Percentiles rank a stretch among this genome's conserved stretches.
phyloP scores from a whole-genome alignment of 805 yeast species.

The Candida yuanshanica region DNA sequence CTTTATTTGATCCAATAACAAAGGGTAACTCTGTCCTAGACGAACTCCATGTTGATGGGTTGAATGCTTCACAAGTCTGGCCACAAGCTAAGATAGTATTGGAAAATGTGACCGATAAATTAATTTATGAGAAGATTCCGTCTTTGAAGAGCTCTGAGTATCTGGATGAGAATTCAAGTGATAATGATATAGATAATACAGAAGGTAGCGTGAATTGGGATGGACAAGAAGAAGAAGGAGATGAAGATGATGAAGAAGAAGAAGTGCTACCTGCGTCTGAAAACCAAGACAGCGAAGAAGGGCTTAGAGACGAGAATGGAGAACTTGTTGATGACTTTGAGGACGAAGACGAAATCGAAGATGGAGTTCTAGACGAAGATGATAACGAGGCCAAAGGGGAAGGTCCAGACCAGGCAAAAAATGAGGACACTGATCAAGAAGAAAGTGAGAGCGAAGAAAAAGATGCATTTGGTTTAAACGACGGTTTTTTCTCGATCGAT shows the following conservation, averaged over 20 bases:
- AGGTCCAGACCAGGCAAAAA: constrained; percentile 24
- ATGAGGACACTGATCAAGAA: constrained; percentile 27
- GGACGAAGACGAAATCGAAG: constrained; percentile 11
- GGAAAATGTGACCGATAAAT: constrained; percentile 66
- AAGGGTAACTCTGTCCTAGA: constrained; percentile 53
- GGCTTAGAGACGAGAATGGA: not conserved
- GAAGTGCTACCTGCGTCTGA: too few relatives aligned
- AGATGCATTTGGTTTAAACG: constrained; percentile 68
- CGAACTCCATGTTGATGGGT: constrained; percentile 76
- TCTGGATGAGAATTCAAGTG: constrained; percentile 16
- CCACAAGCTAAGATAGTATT: constrained; percentile 84
- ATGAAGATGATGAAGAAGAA: constrained; percentile 1
- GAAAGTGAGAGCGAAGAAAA: constrained; percentile 37
- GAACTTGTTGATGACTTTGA: constrained; percentile 24
- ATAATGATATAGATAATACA: constrained; percentile 13
- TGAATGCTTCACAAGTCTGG: constrained; percentile 89
- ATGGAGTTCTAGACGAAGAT: constrained; percentile 14
- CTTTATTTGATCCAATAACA: constrained; percentile 22
- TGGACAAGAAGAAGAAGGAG: not conserved
- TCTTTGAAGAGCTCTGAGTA: constrained; percentile 30
- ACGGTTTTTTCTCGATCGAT: constrained; percentile 78
- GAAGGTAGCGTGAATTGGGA: constrained; percentile 8
- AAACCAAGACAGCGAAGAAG: constrained; percentile 12
- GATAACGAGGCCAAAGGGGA: constrained; percentile 14
- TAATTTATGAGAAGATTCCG: constrained; percentile 53